Conservation (phyloP, 129 eudicot species). For the Cynara cardunculus region DNA sequence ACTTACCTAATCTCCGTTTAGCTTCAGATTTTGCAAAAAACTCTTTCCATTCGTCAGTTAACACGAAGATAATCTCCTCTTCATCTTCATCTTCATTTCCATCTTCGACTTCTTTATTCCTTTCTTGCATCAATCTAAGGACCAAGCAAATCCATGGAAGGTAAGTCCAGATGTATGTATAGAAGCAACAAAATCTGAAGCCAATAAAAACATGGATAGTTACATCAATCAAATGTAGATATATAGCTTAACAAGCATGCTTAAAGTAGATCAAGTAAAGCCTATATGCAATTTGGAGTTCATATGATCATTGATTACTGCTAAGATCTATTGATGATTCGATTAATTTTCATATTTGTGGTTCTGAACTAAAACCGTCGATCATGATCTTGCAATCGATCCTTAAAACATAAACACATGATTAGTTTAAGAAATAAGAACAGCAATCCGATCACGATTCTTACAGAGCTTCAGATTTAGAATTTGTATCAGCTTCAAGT, state of each 20-base stretch:
- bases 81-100: slow-evolving; percentile 42
- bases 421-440: background rate
- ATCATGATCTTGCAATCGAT: background rate
- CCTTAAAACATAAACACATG: background rate
- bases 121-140: slow-evolving; percentile 31
- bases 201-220: background rate
- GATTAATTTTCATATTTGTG: background rate
- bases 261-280: background rate
- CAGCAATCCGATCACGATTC: background rate
- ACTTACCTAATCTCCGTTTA: slow-evolving; percentile 57
- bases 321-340: background rate
- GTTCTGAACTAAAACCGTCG: background rate
- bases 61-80: slow-evolving; percentile 55
- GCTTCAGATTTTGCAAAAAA: slow-evolving; percentile 88
- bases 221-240: background rate
- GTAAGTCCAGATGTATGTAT: background rate
- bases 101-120: slow-evolving; percentile 33
- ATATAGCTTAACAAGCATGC: background rate
- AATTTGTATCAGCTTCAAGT: background rate
- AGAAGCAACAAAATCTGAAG: background rate
- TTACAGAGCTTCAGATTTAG: slow-evolving; percentile 27
- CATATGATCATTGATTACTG: background rate
- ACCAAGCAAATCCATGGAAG: slow-evolving; percentile 6
- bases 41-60: slow-evolving; percentile 88
- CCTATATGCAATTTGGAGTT: background rate